Conservation (phyloP, 768 basidiomycete species). For the Pleurotus cornucopiae region DNA sequence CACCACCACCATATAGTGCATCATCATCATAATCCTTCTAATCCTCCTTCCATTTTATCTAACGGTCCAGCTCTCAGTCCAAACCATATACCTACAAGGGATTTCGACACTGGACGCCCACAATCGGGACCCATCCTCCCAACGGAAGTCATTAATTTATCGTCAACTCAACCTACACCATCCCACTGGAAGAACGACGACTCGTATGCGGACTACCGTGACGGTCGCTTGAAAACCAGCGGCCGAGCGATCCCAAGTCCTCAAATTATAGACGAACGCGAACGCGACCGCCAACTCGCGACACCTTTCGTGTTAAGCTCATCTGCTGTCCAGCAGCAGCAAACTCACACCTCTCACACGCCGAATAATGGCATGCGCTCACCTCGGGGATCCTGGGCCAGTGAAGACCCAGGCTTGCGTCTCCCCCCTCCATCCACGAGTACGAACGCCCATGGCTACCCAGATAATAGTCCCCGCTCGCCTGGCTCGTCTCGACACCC, state of each 20-base stretch:
- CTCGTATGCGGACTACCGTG: slow-evolving; percentile 22
- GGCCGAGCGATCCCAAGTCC: slow-evolving; percentile 35
- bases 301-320: slow-evolving; percentile 52
- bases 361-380: slow-evolving; percentile 25
- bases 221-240: slow-evolving; percentile 21
- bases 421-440: slow-evolving; percentile 24
- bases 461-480: slow-evolving; percentile 31
- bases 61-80: slow-evolving; percentile 6
- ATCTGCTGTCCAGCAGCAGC: slow-evolving; percentile 30
- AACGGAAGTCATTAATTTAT: slow-evolving; percentile 49
- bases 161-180: slow-evolving; percentile 31
- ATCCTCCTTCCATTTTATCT: slow-evolving; percentile 8
- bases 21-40: slow-evolving; percentile 28
- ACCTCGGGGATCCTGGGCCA: slow-evolving; percentile 29
- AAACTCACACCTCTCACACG: slow-evolving; percentile 13
- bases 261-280: slow-evolving; percentile 40
- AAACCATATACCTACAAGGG: slow-evolving; percentile 14
- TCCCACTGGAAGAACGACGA: slow-evolving; percentile 38
- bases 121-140: slow-evolving; percentile 34
- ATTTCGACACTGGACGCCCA: slow-evolving; percentile 29
- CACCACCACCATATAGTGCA: slow-evolving; percentile 50
- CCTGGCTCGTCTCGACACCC: slow-evolving; percentile 36
- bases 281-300: slow-evolving; percentile 48
- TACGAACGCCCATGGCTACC: slow-evolving; percentile 25
- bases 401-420: slow-evolving; percentile 27